Base-by-base conservation (phyloP, 805 yeast genomes). In the Ogataea zsoltii region DNA sequence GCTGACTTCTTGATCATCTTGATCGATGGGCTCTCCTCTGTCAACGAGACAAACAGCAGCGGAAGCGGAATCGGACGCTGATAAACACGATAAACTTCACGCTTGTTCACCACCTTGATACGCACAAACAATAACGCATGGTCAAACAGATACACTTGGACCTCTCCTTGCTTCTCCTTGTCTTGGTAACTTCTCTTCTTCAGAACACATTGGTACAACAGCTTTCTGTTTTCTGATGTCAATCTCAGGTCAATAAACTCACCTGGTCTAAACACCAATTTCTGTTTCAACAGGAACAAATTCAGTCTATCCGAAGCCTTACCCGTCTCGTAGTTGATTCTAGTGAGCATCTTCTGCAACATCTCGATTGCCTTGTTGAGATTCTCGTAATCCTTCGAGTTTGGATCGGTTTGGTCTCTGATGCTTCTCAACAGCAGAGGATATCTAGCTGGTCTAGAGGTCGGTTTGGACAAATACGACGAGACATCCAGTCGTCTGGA, bases 361-460 rank as follows among this genome's bases (percentile, higher is more conserved):
- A 85, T 80, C 40, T 81, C 88, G 53, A 86, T 79, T 1, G 96
- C 95, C 51, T 80, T 81, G 18, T 77, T 73, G 46, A 94, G 70
- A 54, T 83, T 79, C 42, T 77, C 79, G 57, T 76, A 77, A 54
- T 91, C 97, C 1, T 88, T 82, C 7, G 82, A 76, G 19, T 81
- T 86, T n/a, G 84, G 83, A 42, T 76, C 79, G 0, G 98, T 90
- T 51, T 82, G 79, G 63, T 94, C 92, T 53, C 88, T 72, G 29
- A 94, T 87, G 38, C 92, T 94, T 46, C 80, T 83, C 17, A 92
- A 73, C 46, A 94, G 73, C 40, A 94, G 70, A 53, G 96, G 96
- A 67, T 94, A 94, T 54, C 98, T 75, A 9, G 97, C 98, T 26
- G 97, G 90, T 63, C 99, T 79, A 13, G 97, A 90, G 2, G 96